These are phyloP conservation scores for Sambucus nigra DNA, from an alignment of 129 eudicot genomes.

Conservation along the genomic window DNA sequence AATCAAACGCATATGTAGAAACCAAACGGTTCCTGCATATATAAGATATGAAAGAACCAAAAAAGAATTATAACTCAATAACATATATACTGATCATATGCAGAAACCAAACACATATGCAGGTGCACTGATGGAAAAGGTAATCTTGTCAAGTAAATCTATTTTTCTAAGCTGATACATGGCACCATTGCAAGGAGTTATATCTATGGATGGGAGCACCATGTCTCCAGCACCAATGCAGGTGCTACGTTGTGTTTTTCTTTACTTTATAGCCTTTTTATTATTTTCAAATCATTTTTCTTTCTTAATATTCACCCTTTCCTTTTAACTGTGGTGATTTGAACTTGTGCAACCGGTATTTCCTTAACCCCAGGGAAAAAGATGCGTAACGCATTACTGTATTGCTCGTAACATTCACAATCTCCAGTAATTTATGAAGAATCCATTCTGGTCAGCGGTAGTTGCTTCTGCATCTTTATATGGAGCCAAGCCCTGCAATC, in stretches of 20 bases:
- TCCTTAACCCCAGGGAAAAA: slow-evolving; percentile 77
- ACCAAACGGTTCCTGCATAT: too few species aligned
- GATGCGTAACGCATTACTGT: slow-evolving; percentile 92
- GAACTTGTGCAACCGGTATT: slow-evolving; percentile 51
- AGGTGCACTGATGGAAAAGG: too few species aligned
- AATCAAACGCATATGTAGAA: too few species aligned
- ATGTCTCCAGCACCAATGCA: slow-evolving; percentile 69
- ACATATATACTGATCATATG: too few species aligned
- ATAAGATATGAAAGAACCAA: too few species aligned
- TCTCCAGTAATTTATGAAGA: slow-evolving; percentile 80
- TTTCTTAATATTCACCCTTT: background rate
- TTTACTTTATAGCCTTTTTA: background rate
- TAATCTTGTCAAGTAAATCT: too few species aligned
- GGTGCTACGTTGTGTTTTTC: slow-evolving; percentile 23
- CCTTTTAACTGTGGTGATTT: background rate
- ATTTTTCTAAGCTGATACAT: slow-evolving; percentile 71
- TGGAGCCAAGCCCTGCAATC: slow-evolving; percentile 60
- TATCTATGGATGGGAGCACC: slow-evolving; percentile 65
- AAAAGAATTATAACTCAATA: too few species aligned
- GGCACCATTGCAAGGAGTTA: slow-evolving; percentile 92
- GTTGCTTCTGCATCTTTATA: slow-evolving; percentile 56
- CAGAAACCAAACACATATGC: too few species aligned
- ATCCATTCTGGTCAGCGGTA: slow-evolving; percentile 73
- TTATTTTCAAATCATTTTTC: background rate
- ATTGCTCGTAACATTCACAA: slow-evolving; percentile 67